Evolutionary conservation across 371 early-diverging fungal genomes (phyloP), one percentile per base, ranked within the genome.

Genomic region (Apophysomyces trapeziformis): DNA sequence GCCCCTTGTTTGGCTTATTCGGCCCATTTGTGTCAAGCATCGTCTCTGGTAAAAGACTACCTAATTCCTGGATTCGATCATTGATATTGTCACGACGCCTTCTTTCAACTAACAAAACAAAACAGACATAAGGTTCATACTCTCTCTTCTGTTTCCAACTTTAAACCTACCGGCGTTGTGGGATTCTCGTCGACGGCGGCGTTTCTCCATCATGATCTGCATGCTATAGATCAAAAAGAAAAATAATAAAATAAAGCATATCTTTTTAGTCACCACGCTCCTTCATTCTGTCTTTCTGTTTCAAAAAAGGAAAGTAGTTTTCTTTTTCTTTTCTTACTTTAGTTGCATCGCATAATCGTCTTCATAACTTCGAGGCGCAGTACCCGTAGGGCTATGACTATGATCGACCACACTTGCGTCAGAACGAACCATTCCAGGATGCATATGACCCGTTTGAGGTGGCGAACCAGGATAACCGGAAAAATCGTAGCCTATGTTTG

Each of bases 51-150:
- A 98, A 77, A 65, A 98, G 78, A 5, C 85, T 85, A n/a, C 89
- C 87, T 60, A 98, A 82, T 76, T 97, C 97, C 70, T 96, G 93
- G 67, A 98, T 98, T 68, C 93, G 92, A 70, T 97, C 98, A 76
- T 98, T 98, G 79, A 98, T 98, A 78, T 95, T 95, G 72, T 98
- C 99, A 43, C 99, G 88, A 57, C 99, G 85, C 56, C 99, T 88
- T 63, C 97, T 85, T 72, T 98, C 99, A 41, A 98, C 96, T 87
- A 73, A 26, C 7, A 41, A 37, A 45, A 45, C 12, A 57, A 63
- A 44, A 38, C 36, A 54, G 47, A 37, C 0, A 14, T 16, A 18
- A 59, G 32, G 2, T 26, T 43, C 13, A 44, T 16, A 26, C 44
- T 45, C 13, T 13, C 39, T 13, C 58, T 13, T 12, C 44, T 11